Evolutionary conservation across 2,329 filamentous ascomycete genomes (phyloP).

Genomic region (Hymenoscyphus occultus): DNA sequence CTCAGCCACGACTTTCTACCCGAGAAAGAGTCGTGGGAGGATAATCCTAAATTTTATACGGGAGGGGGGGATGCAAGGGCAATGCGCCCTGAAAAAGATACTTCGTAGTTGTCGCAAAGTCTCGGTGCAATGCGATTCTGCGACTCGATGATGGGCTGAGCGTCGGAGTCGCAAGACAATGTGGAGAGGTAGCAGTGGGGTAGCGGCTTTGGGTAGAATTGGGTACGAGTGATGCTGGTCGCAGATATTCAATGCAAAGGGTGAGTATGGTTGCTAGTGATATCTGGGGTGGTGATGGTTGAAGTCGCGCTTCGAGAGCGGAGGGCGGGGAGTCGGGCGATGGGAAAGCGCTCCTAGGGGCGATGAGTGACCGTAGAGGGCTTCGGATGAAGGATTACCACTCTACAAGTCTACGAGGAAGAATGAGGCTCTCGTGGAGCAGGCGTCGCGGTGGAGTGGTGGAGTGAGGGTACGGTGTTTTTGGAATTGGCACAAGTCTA

Average conservation of each 20-base stretch:
- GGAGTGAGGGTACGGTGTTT: not conserved
- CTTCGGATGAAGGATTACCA: not conserved
- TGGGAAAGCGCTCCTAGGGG: not conserved
- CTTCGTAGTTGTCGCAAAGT: not conserved
- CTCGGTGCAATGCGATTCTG: not conserved
- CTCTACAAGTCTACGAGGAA: not conserved
- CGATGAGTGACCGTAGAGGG: not conserved
- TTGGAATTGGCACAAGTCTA: not conserved
- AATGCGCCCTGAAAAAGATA: conserved; percentile 11
- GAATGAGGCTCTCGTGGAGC: conserved; percentile 3
- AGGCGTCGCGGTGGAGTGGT: not conserved
- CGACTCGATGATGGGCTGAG: not conserved
- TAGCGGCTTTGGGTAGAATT: not conserved
- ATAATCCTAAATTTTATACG: conserved; percentile 27
- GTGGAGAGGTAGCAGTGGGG: not conserved
- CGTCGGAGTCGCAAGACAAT: not conserved
- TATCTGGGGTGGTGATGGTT: not conserved
- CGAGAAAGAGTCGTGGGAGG: conserved; percentile 36
- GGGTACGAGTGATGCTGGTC: not conserved
- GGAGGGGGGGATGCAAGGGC: conserved; percentile 19
- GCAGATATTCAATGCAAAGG: not conserved
- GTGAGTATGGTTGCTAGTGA: not conserved
- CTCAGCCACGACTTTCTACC: conserved; percentile 34
- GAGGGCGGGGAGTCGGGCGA: not conserved
- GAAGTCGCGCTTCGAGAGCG: not conserved